Conservation (phyloP, 2,329 filamentous ascomycete species). For the Diaporthe eres region DNA sequence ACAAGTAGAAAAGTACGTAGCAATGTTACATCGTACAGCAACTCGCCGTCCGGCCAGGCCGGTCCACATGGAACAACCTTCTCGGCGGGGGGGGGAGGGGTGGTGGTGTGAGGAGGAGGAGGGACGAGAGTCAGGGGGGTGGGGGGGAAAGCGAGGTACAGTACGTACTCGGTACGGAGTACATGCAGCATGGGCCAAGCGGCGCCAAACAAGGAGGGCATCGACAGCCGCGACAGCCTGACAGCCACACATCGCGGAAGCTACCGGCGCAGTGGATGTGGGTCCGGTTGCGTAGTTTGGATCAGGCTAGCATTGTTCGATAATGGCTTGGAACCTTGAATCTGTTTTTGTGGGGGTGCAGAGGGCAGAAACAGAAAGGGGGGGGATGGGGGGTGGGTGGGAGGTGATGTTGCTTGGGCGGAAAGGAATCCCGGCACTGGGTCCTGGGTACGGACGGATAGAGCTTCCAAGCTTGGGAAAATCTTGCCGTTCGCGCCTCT, state of each 20-base stretch:
- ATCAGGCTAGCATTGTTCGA: conserved; percentile 17
- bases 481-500: conserved; percentile 19
- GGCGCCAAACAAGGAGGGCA: not conserved
- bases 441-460: not conserved
- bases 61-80: not conserved
- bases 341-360: conserved; percentile 14
- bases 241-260: conserved; percentile 18
- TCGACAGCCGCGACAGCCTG: conserved; percentile 28
- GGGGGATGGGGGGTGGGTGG: not conserved
- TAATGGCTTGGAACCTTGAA: conserved; percentile 23
- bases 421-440: conserved; percentile 22
- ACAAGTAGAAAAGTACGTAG: not conserved
- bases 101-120: not conserved
- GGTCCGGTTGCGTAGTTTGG: not conserved
- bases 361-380: not conserved
- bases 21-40: conserved; percentile 14
- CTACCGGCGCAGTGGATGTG: conserved; percentile 21
- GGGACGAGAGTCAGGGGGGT: not conserved
- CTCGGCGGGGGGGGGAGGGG: not conserved
- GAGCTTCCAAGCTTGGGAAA: conserved; percentile 17
- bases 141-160: not conserved
- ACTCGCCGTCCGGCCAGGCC: conserved; percentile 17
- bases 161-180: not conserved
- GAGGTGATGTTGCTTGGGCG: not conserved
- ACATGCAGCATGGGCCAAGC: not conserved